Evolutionary conservation across 352 stramenopile genomes (phyloP), one percentile per base, ranked within the genome.

Genomic region (Globisporangium irregulare): DNA sequence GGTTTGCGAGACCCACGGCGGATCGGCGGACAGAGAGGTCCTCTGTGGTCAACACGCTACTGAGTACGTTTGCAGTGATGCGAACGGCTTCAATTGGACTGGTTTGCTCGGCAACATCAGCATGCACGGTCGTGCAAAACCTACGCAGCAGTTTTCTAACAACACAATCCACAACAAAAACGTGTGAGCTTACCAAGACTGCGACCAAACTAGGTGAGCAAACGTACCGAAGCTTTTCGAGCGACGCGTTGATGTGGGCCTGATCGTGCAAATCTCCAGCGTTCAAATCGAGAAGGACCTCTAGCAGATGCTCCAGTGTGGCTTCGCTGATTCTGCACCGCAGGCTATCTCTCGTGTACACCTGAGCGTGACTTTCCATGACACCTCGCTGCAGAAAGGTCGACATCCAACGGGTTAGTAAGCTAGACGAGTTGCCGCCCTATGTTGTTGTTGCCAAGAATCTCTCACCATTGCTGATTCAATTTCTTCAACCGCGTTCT

Each of bases 11-110:
- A 6, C 46, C 18, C 12, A 62, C 67, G 0, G 67, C 67, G 4
- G 41, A 61, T 54, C 67, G 56, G 20, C 62, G 67, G 1, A 72
- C 43, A 7, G 61, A 68, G 14, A 68, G 55, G 56, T 72, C 67
- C 3, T 72, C 67, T 2, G 62, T 66, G 18, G 55, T 43, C 29
- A 72, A 15, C n/a, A 68, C 41, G 24, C 46, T 53, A 20, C 61
- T 65, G 6, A 62, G 1, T 5, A 66, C 32, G 32, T 48, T 64
- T 27, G 61, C 56, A 14, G 27, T n/a, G 3, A 72, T 50, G 1
- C 61, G 67, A 34, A 72, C 48, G 15, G 61, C 57, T 57, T 68
- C 61, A 15, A 64, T 24, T 15, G 61, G 3, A 18, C 18, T 46
- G 14, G 51, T 71, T 41, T 54, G 36, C 36, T 67, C 50, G 2